phyloP scores from a whole-genome alignment of 495 filamentous ascomycete genomes.

The Penicillium goetzii region DNA sequence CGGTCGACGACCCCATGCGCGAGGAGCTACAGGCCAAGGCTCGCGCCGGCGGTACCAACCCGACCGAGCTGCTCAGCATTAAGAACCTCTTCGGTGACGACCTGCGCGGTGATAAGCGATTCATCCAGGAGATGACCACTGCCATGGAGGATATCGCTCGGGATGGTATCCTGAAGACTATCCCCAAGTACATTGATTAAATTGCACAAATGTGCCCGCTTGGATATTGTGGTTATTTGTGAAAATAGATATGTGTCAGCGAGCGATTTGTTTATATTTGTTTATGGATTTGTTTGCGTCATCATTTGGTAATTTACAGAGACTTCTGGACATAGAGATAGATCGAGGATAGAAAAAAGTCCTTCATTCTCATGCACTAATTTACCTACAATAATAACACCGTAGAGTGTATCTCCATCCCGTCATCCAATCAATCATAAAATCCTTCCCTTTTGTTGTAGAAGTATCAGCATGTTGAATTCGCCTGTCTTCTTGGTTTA shows the following conservation, averaged over 20 bases:
- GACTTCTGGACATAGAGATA: conserved; percentile 1
- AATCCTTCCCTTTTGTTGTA: no score
- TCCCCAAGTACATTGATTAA: conserved; percentile 49
- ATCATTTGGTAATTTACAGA: neutral
- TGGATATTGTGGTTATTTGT: neutral
- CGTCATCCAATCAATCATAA: no score
- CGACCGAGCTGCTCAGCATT: conserved; percentile 42
- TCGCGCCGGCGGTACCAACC: conserved; percentile 40
- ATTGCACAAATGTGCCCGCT: neutral
- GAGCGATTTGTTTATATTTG: conserved; percentile 7
- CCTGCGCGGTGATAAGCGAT: conserved; percentile 45
- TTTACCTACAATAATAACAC: neutral
- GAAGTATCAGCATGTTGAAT: no score
- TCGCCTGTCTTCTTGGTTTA: no score
- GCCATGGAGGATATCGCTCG: conserved; percentile 47
- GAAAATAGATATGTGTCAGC: neutral
- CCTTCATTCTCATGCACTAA: neutral
- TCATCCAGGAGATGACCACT: conserved; percentile 41
- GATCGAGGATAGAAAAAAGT: conserved; percentile 7
- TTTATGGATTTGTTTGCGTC: neutral
- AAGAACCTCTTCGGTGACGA: conserved; percentile 52
- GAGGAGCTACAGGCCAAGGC: conserved; percentile 49
- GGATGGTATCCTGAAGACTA: conserved; percentile 48
- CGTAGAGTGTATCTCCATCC: neutral
- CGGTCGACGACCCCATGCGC: conserved; percentile 50